phyloP scores from a whole-genome alignment of 2,329 filamentous ascomycete genomes.

The Penicillium hesseltinei region DNA sequence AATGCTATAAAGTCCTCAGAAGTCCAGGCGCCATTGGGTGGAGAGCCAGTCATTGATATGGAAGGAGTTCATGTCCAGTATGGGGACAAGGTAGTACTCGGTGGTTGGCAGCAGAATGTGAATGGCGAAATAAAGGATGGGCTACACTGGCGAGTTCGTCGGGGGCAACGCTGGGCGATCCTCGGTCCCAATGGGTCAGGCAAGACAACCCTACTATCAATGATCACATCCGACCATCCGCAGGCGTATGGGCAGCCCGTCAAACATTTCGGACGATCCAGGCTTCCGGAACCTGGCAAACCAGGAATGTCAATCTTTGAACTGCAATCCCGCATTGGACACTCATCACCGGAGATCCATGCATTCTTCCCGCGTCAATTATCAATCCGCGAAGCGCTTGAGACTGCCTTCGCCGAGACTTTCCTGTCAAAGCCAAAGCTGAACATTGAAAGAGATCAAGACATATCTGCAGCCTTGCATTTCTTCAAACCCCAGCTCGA shows the following conservation, averaged over 20 bases:
- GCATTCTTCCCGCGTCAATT: conserved; percentile 82
- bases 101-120: conserved; percentile 69
- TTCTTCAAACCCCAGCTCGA: conserved; percentile 82
- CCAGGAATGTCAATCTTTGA: conserved; percentile 87
- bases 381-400: conserved; percentile 70
- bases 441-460: conserved; percentile 53
- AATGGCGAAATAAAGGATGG: conserved; percentile 57
- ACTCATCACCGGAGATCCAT: conserved; percentile 92
- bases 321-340: conserved; percentile 82
- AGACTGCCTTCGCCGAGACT: conserved; percentile 88
- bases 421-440: conserved; percentile 71
- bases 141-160: conserved; percentile 76
- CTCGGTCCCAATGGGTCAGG: conserved; percentile 93
- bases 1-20: neutral
- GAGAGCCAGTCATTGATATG: conserved; percentile 82
- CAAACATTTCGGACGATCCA: conserved; percentile 76
- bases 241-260: conserved; percentile 90
- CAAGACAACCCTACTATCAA: conserved; percentile 89
- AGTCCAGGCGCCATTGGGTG: conserved; percentile 34
- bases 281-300: conserved; percentile 70
- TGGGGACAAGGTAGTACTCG: conserved; percentile 71
- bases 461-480: conserved; percentile 66
- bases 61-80: conserved; percentile 79
- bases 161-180: conserved; percentile 85
- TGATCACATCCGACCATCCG: conserved; percentile 93